Evolutionary conservation across 495 filamentous ascomycete species (phyloP).

Genomic region (Podospora bellae-mahoneyi): DNA sequence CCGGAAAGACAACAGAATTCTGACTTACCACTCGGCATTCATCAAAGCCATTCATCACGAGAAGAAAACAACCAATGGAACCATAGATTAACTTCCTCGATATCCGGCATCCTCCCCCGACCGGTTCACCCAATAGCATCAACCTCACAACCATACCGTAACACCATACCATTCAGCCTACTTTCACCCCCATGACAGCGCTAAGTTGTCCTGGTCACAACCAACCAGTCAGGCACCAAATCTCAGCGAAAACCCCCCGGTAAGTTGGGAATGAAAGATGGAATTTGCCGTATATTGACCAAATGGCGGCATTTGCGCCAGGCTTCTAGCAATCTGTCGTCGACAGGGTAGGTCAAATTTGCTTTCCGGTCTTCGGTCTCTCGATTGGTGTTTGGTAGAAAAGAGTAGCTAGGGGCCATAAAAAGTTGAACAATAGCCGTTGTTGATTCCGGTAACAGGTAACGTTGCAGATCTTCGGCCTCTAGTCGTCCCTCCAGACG

Average conservation of each 20-base stretch:
- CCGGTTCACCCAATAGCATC: not conserved
- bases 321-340: not conserved
- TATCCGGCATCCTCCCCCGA: not conserved
- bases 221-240: not conserved
- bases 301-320: not conserved
- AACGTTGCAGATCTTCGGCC: slow-evolving; percentile 29
- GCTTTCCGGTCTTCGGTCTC: not conserved
- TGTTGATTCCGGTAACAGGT: slow-evolving; percentile 18
- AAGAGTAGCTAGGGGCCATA: not conserved
- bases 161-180: not conserved
- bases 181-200: not conserved
- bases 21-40: no score
- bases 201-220: not conserved
- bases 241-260: not conserved
- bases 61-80: not conserved
- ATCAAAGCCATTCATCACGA: no score
- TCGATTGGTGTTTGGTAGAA: not conserved
- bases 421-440: not conserved
- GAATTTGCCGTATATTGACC: not conserved
- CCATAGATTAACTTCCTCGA: slow-evolving; percentile 7
- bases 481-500: slow-evolving; percentile 15
- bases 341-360: not conserved
- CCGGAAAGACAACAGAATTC: no score
- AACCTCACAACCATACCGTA: not conserved
- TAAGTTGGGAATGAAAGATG: not conserved